Evolutionary conservation across 768 basidiomycete species (phyloP).

Genomic region (Cystobasidium tubakii): DNA sequence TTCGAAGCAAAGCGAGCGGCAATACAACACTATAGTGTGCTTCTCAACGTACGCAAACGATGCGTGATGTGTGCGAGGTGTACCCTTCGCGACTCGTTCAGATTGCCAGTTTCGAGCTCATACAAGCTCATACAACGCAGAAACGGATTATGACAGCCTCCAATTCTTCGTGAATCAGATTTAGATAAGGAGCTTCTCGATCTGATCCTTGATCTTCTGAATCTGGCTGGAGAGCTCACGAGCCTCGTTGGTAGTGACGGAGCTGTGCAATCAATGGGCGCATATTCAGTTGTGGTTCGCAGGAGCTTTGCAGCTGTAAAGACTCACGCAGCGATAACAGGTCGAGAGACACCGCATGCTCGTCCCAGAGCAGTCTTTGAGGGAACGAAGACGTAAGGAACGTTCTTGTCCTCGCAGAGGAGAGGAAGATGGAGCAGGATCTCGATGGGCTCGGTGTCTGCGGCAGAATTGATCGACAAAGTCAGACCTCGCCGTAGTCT

Average conservation of each 20-base stretch:
- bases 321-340: slow-evolving; percentile 69
- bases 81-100: background rate
- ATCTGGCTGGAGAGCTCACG: slow-evolving; percentile 87
- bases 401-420: slow-evolving; percentile 94
- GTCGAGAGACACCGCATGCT: slow-evolving; percentile 88
- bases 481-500: too few relatives aligned
- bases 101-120: background rate
- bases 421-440: slow-evolving; percentile 94
- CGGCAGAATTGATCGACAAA: slow-evolving; percentile 47
- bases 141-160: too few relatives aligned
- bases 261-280: too few relatives aligned
- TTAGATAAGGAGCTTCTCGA: slow-evolving; percentile 41
- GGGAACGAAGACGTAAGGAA: slow-evolving; percentile 54
- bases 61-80: background rate
- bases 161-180: too few relatives aligned
- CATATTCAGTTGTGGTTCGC: too few relatives aligned
- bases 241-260: slow-evolving; percentile 92
- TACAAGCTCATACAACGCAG: too few relatives aligned
- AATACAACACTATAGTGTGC: background rate
- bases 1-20: background rate
- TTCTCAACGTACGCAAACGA: background rate
- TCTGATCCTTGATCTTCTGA: slow-evolving; percentile 63
- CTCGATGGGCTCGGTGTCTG: slow-evolving; percentile 94
- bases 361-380: slow-evolving; percentile 92
- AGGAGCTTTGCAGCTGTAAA: too few relatives aligned